Conservation (phyloP, 2,329 filamentous ascomycete genomes). For the Raffaelea ambrosiae region DNA sequence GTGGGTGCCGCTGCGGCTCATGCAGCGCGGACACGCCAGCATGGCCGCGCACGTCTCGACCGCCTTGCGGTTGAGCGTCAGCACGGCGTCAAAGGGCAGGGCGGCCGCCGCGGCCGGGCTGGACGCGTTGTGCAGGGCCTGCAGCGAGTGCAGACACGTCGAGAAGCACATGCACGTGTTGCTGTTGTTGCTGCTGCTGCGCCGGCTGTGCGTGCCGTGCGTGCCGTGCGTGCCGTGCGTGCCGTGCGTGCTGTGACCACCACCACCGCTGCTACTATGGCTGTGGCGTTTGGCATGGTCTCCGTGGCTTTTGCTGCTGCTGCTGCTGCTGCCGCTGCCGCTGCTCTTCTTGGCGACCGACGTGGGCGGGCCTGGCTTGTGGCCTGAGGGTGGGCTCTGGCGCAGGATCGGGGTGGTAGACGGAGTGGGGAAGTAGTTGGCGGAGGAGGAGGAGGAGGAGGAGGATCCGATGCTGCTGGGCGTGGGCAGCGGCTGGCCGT, state of each 20-base stretch:
- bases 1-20: slow-evolving; percentile 32
- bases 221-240: not conserved
- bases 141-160: slow-evolving; percentile 35
- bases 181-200: not conserved
- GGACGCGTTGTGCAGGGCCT: slow-evolving; percentile 37
- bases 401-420: slow-evolving; percentile 26
- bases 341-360: slow-evolving; percentile 7
- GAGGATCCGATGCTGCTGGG: slow-evolving; percentile 23
- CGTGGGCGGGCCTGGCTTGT: slow-evolving; percentile 15
- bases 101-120: slow-evolving; percentile 15
- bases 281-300: slow-evolving; percentile 2
- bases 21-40: slow-evolving; percentile 36
- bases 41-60: slow-evolving; percentile 39
- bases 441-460: too few relatives aligned
- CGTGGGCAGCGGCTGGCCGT: slow-evolving; percentile 19
- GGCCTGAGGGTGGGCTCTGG: slow-evolving; percentile 17
- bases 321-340: not conserved
- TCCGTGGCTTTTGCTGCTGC: not conserved
- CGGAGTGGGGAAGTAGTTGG: slow-evolving; percentile 31
- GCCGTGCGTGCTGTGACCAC: not conserved
- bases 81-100: slow-evolving; percentile 29
- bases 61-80: slow-evolving; percentile 37
- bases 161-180: slow-evolving; percentile 35
- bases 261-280: not conserved
- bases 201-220: not conserved